phyloP scores from a whole-genome alignment of 2,329 filamentous ascomycete genomes.

The Tolypocladium nubicola region DNA sequence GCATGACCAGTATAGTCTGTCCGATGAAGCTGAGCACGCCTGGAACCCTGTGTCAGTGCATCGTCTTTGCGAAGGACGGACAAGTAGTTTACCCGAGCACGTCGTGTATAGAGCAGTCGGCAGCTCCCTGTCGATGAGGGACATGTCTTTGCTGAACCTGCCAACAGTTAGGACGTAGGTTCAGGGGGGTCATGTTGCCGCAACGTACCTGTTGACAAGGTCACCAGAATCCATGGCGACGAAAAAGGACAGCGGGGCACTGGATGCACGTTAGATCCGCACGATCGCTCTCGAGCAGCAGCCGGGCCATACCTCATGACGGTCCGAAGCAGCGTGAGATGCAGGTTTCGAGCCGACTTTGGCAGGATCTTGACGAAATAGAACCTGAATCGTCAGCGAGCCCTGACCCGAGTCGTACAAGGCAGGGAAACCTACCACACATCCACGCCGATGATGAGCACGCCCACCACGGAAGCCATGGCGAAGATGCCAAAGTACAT shows the following conservation, averaged over 20 bases:
- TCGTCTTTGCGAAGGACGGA: neutral
- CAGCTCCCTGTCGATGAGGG: neutral
- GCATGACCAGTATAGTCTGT: neutral
- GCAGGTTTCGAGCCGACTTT: neutral
- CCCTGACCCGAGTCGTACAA: neutral
- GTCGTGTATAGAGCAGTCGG: neutral
- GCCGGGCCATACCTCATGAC: neutral
- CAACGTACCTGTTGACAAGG: slow-evolving; percentile 1
- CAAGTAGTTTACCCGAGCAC: neutral
- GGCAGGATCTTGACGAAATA: neutral
- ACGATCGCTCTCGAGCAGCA: neutral
- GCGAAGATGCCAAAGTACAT: slow-evolving; percentile 1
- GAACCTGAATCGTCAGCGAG: neutral
- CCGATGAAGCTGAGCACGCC: neutral
- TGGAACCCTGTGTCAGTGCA: neutral
- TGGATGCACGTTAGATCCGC: neutral
- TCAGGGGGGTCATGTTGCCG: neutral
- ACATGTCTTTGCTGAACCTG: slow-evolving; percentile 4
- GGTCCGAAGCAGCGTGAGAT: neutral
- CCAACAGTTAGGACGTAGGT: neutral
- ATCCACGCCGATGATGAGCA: neutral
- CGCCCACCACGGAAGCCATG: neutral
- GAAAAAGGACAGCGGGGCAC: slow-evolving; percentile 2
- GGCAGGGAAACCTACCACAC: neutral
- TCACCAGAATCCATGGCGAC: neutral